Base-by-base conservation (phyloP, 2,329 filamentous ascomycete genomes). In the Scytalidium lignicola region DNA sequence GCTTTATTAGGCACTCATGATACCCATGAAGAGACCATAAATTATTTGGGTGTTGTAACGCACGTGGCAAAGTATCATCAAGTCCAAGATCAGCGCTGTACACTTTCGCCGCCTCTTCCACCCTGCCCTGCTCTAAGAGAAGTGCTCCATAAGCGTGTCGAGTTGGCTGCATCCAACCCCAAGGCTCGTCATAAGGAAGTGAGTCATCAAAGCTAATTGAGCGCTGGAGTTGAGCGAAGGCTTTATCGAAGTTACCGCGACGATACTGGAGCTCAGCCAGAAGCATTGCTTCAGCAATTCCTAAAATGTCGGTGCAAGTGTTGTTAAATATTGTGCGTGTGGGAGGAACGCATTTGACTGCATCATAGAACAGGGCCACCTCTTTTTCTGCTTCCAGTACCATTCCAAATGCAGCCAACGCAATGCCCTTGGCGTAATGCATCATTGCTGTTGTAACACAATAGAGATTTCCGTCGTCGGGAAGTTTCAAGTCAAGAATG, bases 91-190 rank as follows among this genome's bases (percentile, higher is more conserved):
- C 83, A 0, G 79, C 80, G 18, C 66, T 69, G 54, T 87, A 88
- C 1, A 82, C 74, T 1, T 61, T 70, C 2, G 73, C 66, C 0
- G 83, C 82, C 44, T 84, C 70, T 20, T 76, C 71, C 0, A 78
- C 68, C n/a, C 68, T 69, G 0, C 76, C 80, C 58, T 86, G 84
- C 60, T 90, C 86, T 12, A 88, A 70, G 23, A 88, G 62, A 3
- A 90, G 69, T 0, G 85, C 86, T 1, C 82, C 85, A 45, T 84
- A 84, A 0, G 85, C 85, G 63, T 90, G 86, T 2, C 85, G 72
- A 0, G 80, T 78, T 0, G 86, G 86, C 60, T 87, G 83, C 85
- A 90, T 88, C 85, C 86, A 90, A 0, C 83, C 83, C 85, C 85
- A 89, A 0, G 86, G 86, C 62, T 90, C 86, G 44, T 85, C 82